These are phyloP conservation scores for Aspergillus uvarum DNA, from an alignment of 2,329 filamentous ascomycete genomes.

Conservation along the genomic window DNA sequence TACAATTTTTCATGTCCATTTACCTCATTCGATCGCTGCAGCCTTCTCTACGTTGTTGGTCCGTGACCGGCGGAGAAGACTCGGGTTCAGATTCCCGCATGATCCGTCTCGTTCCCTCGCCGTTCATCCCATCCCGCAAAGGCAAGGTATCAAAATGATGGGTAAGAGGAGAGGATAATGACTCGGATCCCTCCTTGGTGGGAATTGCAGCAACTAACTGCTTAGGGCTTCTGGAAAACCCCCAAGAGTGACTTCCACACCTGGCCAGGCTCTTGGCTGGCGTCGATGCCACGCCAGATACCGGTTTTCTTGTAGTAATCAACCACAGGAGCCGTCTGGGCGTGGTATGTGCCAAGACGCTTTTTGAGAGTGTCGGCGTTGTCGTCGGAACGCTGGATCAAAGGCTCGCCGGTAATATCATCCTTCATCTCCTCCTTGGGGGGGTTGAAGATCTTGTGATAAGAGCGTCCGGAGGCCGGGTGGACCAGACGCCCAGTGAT, in stretches of 20 bases:
- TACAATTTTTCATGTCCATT: conserved; percentile 8
- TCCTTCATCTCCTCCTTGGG: conserved; percentile 93
- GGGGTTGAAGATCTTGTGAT: conserved; percentile 99
- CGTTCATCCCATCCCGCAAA: background rate
- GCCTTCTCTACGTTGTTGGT: background rate
- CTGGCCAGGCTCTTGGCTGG: conserved; percentile 89
- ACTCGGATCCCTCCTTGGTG: conserved; percentile 2
- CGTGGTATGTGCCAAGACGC: conserved; percentile 88
- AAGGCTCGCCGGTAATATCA: conserved; percentile 92
- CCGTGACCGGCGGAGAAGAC: background rate
- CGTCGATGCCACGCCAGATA: conserved; percentile 95
- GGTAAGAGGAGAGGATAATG: conserved; percentile 6
- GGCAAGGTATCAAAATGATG: conserved; percentile 1
- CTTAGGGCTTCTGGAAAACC: conserved; percentile 68
- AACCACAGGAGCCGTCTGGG: conserved; percentile 89
- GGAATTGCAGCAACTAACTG: background rate
- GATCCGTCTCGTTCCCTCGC: background rate
- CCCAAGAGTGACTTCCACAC: conserved; percentile 92
- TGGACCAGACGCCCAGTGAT: conserved; percentile 96
- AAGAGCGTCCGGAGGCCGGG: conserved; percentile 91
- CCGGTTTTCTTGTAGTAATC: conserved; percentile 96
- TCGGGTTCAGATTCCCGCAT: background rate
- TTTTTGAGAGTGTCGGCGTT: conserved; percentile 96
- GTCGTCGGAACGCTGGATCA: conserved; percentile 95
- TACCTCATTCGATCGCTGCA: conserved; percentile 1